phyloP scores from a whole-genome alignment of 176 grass and related monocot genomes.

The Hsuehochloa calcarea region DNA sequence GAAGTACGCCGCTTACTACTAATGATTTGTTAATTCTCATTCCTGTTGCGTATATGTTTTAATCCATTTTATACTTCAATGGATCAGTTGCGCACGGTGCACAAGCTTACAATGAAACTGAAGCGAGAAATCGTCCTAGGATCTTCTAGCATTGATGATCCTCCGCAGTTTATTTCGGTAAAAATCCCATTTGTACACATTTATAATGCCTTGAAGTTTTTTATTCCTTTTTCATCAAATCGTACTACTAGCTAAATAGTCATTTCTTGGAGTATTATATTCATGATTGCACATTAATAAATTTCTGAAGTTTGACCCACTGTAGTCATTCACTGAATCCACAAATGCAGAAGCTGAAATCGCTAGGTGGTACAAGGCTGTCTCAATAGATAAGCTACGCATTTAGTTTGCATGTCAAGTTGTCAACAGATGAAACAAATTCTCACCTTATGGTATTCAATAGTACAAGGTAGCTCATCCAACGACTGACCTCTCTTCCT shows the following conservation, averaged over 20 bases:
- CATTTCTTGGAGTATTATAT: not conserved
- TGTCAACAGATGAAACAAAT: not conserved
- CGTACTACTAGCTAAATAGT: not conserved
- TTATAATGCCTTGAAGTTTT: not conserved
- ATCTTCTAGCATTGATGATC: conserved; percentile 73
- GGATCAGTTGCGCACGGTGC: conserved; percentile 63
- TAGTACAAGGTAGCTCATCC: not conserved
- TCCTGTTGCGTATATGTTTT: not conserved
- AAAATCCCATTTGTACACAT: not conserved
- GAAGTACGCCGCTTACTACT: conserved; percentile 47
- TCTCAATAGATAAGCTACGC: conserved; percentile 23
- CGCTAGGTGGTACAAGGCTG: conserved; percentile 45
- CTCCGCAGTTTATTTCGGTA: conserved; percentile 82
- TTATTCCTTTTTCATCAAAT: not conserved
- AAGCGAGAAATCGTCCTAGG: conserved; percentile 87
- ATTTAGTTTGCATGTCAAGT: conserved; percentile 27
- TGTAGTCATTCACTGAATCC: conserved; percentile 11
- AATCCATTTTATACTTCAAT: conserved; percentile 16
- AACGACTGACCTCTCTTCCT: not conserved
- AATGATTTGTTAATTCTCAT: not conserved
- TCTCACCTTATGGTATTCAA: not conserved
- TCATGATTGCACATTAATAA: not conserved
- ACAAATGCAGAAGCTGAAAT: conserved; percentile 76
- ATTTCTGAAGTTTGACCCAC: not conserved
- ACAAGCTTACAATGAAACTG: conserved; percentile 84